These are phyloP conservation scores for Cyclospora cayetanensis DNA, from an alignment of 169 alveolate species.

Conservation along the genomic window DNA sequence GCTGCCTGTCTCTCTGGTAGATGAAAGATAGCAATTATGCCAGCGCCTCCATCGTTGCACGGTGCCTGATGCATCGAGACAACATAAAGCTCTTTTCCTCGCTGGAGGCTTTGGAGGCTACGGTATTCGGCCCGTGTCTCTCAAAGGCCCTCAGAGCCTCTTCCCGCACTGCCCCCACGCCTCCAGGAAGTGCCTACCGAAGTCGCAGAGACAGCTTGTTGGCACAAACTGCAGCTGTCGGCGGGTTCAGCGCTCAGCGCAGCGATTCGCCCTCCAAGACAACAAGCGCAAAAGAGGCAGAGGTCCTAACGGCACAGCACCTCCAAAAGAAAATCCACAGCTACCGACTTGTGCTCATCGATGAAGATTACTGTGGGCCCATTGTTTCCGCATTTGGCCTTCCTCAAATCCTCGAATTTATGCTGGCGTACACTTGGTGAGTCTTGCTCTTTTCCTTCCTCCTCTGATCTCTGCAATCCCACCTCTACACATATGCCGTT, in stretches of 20 bases:
- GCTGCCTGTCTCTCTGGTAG: too few species aligned
- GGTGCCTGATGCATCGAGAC: background rate
- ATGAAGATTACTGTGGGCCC: conserved; percentile 55
- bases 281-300: too few species aligned
- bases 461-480: too few species aligned
- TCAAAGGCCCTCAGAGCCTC: background rate
- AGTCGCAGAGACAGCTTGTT: too few species aligned
- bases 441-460: too few species aligned
- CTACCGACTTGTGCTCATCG: conserved; percentile 39
- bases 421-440: conserved; percentile 45
- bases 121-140: background rate
- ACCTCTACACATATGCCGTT: too few species aligned
- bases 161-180: too few species aligned
- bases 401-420: conserved; percentile 4
- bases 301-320: background rate
- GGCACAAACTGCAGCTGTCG: too few species aligned
- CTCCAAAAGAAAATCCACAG: conserved; percentile 27
- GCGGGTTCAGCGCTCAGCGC: too few species aligned
- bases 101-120: conserved; percentile 30
- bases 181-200: too few species aligned
- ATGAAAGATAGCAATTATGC: conserved; percentile 21
- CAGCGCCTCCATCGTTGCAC: conserved; percentile 2
- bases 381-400: conserved; percentile 49
- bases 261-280: too few species aligned
- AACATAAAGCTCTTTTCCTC: conserved; percentile 40